A percentile compares a stretch with the other conserved stretches of the same genome.
Evolutionary conservation across 805 yeast genomes (phyloP).

Genomic region (Crinitomyces ghanaensis): DNA sequence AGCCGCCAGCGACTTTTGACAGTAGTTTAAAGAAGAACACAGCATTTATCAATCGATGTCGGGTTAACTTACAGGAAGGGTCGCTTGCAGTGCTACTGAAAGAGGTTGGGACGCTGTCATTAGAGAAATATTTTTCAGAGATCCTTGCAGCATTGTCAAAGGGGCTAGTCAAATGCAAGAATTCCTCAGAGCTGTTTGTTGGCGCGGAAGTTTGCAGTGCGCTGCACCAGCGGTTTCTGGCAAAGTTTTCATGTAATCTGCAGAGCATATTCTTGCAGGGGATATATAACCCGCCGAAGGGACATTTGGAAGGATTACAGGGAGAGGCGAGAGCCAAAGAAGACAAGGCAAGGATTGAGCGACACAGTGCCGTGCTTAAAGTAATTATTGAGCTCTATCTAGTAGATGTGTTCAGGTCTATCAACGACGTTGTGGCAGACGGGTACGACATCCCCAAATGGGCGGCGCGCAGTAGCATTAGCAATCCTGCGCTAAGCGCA

Average conservation of each 20-base stretch:
- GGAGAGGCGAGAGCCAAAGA: conserved; percentile 33
- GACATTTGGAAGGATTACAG: conserved; percentile 13
- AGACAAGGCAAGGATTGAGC: conserved; percentile 29
- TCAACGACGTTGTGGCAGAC: conserved; percentile 30
- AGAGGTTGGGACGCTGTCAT: conserved; percentile 50
- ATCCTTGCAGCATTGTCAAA: conserved; percentile 52
- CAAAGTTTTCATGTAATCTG: conserved; percentile 40
- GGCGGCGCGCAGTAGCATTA: conserved; percentile 19
- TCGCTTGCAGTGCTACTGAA: conserved; percentile 37
- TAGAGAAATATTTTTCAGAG: conserved; percentile 69
- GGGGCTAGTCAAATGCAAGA: conserved; percentile 41
- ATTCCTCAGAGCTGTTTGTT: conserved; percentile 47
- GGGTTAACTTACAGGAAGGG: conserved; percentile 45
- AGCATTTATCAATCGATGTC: conserved; percentile 62
- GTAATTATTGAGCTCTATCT: conserved; percentile 47
- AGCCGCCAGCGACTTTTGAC: conserved; percentile 40
- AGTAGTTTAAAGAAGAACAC: conserved; percentile 71
- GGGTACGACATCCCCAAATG: conserved; percentile 33
- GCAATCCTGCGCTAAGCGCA: conserved; percentile 30
- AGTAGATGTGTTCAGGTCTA: conserved; percentile 42
- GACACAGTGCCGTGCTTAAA: conserved; percentile 38
- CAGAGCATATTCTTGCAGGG: conserved; percentile 28
- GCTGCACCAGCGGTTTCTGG: conserved; percentile 63
- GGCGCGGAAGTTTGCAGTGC: conserved; percentile 58
- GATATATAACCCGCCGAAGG: conserved; percentile 15